Base-by-base conservation (phyloP, 257 asterid species). In the Capsicum baccatum region DNA sequence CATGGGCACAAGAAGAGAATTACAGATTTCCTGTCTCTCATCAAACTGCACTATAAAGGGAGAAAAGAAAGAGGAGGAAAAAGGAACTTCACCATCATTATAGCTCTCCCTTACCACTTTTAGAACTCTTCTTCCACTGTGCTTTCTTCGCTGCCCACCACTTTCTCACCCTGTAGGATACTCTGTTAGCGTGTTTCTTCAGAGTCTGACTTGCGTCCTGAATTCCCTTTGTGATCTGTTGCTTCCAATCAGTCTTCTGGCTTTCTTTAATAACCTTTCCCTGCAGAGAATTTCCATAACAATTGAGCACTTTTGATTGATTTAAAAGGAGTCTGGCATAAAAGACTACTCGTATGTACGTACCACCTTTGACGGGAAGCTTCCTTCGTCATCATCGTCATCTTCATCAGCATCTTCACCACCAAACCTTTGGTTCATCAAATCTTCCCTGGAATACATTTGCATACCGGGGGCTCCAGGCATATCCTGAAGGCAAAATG, bases 401-500 rank as follows among this genome's bases (percentile, higher is more conserved):
- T 91, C 97, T 1, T 94, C 97, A 1, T 93, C 98, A 63, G 69
- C 97, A 83, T 89, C 95, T 69, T 86, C 97, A 48, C 84, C 90
- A 55, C 98, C 99, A 55, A 93, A 90, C 13, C 91, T 94, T 84
- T 95, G 92, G 83, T 92, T 92, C 97, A 91, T 94, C 88, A 95
- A 89, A 81, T 95, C 99, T 85, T 95, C 99, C 85, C 96, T 89
- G 0, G 99, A 94, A 91, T 93, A 95, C 99, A 95, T 95, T 91
- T 95, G 92, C 99, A 95, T 95, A 78, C 93, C 89, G 1, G 99
- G 98, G 58, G 98, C 97, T 90, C 99, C 98, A 17, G 99, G 99
- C 92, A 94, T 92, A 81, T 94, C 97, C 99, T 95, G 89, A 63
- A 85, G 82, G 82, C 59, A 58, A 76, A 42, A 60, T 50, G 52